Percentiles rank a stretch among this genome's conserved stretches.
Evolutionary conservation across 2,329 filamentous ascomycete species (phyloP).

Genomic region (Trichoderma arundinaceum): DNA sequence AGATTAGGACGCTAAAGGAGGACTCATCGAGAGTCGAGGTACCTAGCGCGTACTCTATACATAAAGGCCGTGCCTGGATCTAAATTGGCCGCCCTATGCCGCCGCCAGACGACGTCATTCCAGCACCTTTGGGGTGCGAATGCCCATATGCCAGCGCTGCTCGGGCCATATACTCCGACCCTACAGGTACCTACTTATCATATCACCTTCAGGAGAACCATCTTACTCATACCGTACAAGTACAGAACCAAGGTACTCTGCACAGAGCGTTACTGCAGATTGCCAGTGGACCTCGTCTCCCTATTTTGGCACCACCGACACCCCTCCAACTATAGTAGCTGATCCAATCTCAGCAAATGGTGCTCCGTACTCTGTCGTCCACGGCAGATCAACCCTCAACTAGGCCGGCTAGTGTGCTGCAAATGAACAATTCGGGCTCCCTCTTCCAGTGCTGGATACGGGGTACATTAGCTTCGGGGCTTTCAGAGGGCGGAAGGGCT

Average conservation of each 20-base stretch:
- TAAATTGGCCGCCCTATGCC: constrained; percentile 12
- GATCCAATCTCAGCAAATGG: too few relatives aligned
- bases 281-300: too few relatives aligned
- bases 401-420: background rate
- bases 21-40: background rate
- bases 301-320: too few relatives aligned
- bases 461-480: constrained; percentile 25
- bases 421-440: background rate
- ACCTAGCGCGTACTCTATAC: constrained; percentile 20
- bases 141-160: background rate
- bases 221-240: too few relatives aligned
- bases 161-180: background rate
- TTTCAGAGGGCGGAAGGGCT: background rate
- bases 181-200: background rate
- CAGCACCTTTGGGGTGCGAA: constrained; percentile 5
- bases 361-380: too few relatives aligned
- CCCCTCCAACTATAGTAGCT: too few relatives aligned
- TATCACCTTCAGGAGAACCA: too few relatives aligned
- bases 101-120: constrained; percentile 21
- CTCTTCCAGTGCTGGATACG: constrained; percentile 10
- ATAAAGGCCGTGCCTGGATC: constrained; percentile 7
- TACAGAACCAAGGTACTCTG: too few relatives aligned
- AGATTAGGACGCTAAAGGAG: constrained; percentile 19
- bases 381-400: too few relatives aligned
- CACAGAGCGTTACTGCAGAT: too few relatives aligned